A percentile compares a stretch with the other conserved stretches of the same genome.
These are phyloP conservation scores for Aspergillus uvarum DNA, from an alignment of 2,329 filamentous ascomycete species.

Conservation along the genomic window DNA sequence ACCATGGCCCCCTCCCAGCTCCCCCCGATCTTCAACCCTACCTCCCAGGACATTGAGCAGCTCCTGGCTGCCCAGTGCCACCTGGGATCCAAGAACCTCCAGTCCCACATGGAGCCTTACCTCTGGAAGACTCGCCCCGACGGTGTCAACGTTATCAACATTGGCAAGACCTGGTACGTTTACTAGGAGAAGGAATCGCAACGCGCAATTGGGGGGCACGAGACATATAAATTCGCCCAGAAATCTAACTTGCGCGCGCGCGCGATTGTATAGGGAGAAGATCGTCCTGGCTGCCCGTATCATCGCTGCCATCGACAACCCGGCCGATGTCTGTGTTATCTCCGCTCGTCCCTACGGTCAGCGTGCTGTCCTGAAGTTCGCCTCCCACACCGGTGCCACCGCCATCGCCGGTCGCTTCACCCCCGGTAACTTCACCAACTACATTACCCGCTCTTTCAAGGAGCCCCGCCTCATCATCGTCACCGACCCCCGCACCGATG, in stretches of 20 bases:
- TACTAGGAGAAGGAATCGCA: neutral
- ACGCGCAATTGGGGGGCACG: neutral
- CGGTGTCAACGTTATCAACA: slow-evolving; percentile 98
- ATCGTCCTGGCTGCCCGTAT: slow-evolving; percentile 98
- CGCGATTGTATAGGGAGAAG: slow-evolving; percentile 75
- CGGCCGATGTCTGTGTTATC: slow-evolving; percentile 98
- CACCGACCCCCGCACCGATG: slow-evolving; percentile 98
- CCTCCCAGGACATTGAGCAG: slow-evolving; percentile 98
- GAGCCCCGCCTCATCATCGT: slow-evolving; percentile 99
- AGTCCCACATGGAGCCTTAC: slow-evolving; percentile 99
- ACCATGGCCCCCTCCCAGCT: slow-evolving; percentile 96
- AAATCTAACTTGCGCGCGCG: slow-evolving; percentile 22
- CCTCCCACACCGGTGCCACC: slow-evolving; percentile 93
- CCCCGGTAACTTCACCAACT: slow-evolving; percentile 99
- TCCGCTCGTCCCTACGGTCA: slow-evolving; percentile 99
- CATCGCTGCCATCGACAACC: slow-evolving; percentile 99
- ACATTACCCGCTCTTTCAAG: slow-evolving; percentile 99
- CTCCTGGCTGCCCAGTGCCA: slow-evolving; percentile 95
- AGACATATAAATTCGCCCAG: neutral
- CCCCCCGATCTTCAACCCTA: slow-evolving; percentile 93
- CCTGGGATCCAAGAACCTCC: slow-evolving; percentile 97
- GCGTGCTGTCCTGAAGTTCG: slow-evolving; percentile 99
- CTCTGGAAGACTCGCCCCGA: slow-evolving; percentile 99
- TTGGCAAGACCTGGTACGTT: slow-evolving; percentile 97
- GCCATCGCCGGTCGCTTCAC: slow-evolving; percentile 99